Evolutionary conservation across 2,329 filamentous ascomycete species (phyloP), one percentile per base, ranked within the genome.

Genomic region (Proliferodiscus dingleyae): DNA sequence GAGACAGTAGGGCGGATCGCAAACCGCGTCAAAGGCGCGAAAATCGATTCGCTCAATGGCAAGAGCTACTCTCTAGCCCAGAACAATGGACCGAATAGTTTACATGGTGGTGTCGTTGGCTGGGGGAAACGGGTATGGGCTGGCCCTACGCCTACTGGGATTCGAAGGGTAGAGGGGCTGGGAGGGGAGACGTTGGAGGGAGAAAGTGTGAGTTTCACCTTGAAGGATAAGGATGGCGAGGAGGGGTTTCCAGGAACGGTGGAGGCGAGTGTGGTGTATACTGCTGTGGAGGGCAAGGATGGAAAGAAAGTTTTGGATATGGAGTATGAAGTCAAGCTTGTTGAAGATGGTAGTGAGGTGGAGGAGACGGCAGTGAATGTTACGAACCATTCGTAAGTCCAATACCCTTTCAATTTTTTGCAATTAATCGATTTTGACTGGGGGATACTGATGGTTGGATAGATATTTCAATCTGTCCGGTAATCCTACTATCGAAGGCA

Each of bases 281-380:
- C 83, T 0, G 76, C 85, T 0, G 83, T 81, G 63, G 68, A 76
- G 41, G 69, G 75, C 10, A 70, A 75, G 15, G 64, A 64, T 50
- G 75, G 83, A 51, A 82, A 83, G 52, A 81, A 79, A 1, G 79
- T 93, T 16, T 68, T 97, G 46, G 83, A 83, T 46, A 87, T 94
- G 40, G 93, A 97, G 66, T 97, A 94, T 64, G 87, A 95, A 72
- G 89, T 86, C 16, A 81, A 88, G 66, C 74, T 97, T 37, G 75
- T 89, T 45, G 58, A 46, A 11, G 3, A 39, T n/a, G n/a, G n/a
- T n/a, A n/a, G n/a, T 34, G 83, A 85, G 40, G 84, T 83, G 10
- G 82, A 90, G n/a, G 91, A 96, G 74, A 97, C 91, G 0, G 83
- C 83, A 33, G 79, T 97, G 64, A 94, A 90, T 68, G 78, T 97